Evolutionary conservation across 495 filamentous ascomycete genomes (phyloP).

Genomic region (Wilcoxina mikolae): DNA sequence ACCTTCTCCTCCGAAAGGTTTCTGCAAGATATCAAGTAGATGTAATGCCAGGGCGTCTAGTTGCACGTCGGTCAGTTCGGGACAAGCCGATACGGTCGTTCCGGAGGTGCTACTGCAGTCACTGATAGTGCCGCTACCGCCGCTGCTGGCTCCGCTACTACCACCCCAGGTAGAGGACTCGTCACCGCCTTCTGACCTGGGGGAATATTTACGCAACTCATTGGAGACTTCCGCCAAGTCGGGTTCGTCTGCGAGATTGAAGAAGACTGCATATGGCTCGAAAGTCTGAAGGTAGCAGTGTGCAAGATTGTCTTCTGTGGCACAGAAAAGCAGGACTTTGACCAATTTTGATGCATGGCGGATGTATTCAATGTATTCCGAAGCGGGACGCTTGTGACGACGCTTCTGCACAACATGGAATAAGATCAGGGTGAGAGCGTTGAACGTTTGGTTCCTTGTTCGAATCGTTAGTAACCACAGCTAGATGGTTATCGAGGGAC

Average conservation of each 20-base stretch:
- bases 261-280: background rate
- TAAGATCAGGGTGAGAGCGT: background rate
- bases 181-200: background rate
- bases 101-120: background rate
- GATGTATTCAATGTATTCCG: background rate
- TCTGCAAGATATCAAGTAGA: background rate
- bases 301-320: background rate
- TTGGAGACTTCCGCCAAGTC: background rate
- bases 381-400: background rate
- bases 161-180: too few species aligned
- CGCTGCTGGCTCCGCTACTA: background rate
- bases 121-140: background rate
- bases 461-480: too few species aligned
- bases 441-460: conserved; percentile 1
- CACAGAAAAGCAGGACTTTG: background rate
- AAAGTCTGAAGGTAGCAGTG: background rate
- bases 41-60: background rate
- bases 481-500: background rate
- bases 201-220: background rate
- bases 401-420: background rate
- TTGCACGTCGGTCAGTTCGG: background rate
- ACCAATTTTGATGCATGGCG: background rate
- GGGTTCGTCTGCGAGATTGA: background rate
- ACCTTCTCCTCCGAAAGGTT: background rate
- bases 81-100: background rate